Percentiles rank a stretch among this genome's conserved stretches.
phyloP scores from a whole-genome alignment of 768 basidiomycete species.

The Leccinum disarticulatum region DNA sequence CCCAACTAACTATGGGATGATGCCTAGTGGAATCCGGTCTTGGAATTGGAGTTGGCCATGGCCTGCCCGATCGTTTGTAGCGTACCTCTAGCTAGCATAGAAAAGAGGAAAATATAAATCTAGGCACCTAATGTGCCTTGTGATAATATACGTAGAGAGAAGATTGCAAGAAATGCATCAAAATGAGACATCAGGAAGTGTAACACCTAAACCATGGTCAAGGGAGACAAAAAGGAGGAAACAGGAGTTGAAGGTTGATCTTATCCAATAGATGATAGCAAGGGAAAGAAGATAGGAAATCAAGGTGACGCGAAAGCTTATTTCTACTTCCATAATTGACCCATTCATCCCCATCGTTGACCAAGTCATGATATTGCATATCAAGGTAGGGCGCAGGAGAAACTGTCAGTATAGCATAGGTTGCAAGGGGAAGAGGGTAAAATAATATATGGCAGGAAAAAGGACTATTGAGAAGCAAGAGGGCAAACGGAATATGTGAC shows the following conservation, averaged over 20 bases:
- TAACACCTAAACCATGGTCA: background rate
- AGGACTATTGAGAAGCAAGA: background rate
- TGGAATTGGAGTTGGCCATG: background rate
- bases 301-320: background rate
- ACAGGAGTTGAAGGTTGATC: background rate
- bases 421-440: background rate
- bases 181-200: background rate
- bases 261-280: background rate
- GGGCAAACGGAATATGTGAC: background rate
- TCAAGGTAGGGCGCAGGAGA: background rate
- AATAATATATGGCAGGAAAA: background rate
- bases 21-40: background rate
- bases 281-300: background rate
- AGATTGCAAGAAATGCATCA: background rate
- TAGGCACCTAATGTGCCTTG: background rate
- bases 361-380: background rate
- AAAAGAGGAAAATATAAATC: background rate
- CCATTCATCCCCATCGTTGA: background rate
- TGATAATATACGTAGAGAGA: background rate
- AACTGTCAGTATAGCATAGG: background rate
- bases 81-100: constrained; percentile 7
- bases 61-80: background rate
- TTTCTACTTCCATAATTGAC: background rate
- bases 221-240: background rate
- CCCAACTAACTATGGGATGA: no score